Conservation (phyloP, 179 eudicot genomes). For the Dionaea muscipula region DNA sequence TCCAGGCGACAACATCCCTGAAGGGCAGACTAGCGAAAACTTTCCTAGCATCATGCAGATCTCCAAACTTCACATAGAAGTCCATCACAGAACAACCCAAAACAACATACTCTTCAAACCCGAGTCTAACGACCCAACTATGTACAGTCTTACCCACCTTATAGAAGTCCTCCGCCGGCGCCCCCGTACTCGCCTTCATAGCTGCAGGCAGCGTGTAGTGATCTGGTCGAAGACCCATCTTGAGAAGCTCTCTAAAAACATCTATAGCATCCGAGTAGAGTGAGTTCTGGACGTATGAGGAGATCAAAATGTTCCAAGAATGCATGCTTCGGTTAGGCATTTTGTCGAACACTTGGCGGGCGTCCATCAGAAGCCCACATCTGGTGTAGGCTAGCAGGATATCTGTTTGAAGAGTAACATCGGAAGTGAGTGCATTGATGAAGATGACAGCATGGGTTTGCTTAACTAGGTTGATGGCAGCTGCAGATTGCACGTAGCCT, state of each 20-base stretch:
- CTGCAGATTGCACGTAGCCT: background rate
- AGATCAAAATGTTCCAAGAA: conserved; percentile 13
- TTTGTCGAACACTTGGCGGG: conserved; percentile 9
- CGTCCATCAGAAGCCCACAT: conserved; percentile 3
- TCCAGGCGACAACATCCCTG: conserved; percentile 15
- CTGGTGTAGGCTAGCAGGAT: conserved; percentile 8
- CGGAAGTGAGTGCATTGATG: background rate
- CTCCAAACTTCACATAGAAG: conserved; percentile 12
- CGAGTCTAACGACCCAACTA: conserved; percentile 13
- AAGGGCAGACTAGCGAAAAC: conserved; percentile 5
- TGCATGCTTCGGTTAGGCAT: conserved; percentile 14
- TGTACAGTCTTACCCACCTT: conserved; percentile 10
- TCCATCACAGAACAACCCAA: conserved; percentile 15
- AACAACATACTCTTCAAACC: conserved; percentile 12
- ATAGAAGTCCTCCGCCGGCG: conserved; percentile 7
- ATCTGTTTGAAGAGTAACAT: conserved; percentile 11
- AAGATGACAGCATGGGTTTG: conserved; percentile 9
- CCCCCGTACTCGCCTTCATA: conserved; percentile 9
- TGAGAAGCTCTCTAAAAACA: conserved; percentile 3
- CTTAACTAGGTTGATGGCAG: conserved; percentile 3
- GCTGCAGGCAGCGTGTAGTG: conserved; percentile 11
- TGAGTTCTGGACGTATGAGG: conserved; percentile 6
- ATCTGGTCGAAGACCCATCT: conserved; percentile 10
- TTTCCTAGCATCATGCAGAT: conserved; percentile 4
- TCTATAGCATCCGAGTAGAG: conserved; percentile 1